Conservation (phyloP, 441 rosid genomes). For the Omphalea diandra region DNA sequence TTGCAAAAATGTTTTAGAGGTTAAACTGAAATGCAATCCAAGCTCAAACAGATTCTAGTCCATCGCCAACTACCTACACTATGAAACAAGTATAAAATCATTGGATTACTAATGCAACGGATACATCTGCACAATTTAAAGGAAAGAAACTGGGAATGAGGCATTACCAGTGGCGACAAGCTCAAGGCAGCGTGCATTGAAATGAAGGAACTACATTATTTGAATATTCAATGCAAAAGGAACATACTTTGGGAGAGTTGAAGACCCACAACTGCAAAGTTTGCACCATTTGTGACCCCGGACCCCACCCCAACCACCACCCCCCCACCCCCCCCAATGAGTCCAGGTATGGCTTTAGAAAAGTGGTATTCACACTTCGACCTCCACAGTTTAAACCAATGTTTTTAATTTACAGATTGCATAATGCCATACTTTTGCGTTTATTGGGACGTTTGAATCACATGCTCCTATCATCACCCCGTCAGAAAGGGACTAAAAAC, state of each 20-base stretch:
- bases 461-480: neutral
- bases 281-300: conserved; percentile 61
- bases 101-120: neutral
- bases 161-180: conserved; percentile 46
- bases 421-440: neutral
- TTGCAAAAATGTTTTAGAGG: neutral
- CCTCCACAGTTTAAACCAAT: conserved; percentile 43
- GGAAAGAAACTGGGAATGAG: neutral
- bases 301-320: too few relatives aligned
- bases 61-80: neutral
- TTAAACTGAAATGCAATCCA: neutral
- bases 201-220: conserved; percentile 77
- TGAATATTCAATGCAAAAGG: conserved; percentile 78
- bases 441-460: neutral
- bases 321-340: conserved; percentile 57
- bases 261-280: conserved; percentile 71
- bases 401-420: neutral
- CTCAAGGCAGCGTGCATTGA: conserved; percentile 63
- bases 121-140: neutral
- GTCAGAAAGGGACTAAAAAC: conserved; percentile 16
- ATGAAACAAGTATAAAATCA: neutral
- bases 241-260: conserved; percentile 69
- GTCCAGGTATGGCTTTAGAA: conserved; percentile 67
- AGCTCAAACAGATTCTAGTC: too few relatives aligned
- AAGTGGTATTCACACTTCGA: conserved; percentile 64